These are phyloP conservation scores for Diversispora eburnea DNA, from an alignment of 192 early-diverging fungal species.

Conservation along the genomic window DNA sequence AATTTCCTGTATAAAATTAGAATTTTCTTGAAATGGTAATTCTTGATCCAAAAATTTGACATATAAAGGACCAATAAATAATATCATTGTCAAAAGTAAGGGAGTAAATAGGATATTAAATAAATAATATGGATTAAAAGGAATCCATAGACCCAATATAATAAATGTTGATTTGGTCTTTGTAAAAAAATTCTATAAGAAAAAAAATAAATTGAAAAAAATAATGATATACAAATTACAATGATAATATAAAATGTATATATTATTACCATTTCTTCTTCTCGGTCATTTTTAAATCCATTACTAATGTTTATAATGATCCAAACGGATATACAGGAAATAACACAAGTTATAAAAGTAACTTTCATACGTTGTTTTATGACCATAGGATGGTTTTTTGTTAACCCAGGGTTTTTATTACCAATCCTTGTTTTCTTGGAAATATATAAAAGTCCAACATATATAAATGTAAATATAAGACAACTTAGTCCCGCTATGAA, in stretches of 20 bases:
- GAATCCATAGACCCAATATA: constrained; percentile 38
- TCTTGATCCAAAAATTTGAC: constrained; percentile 39
- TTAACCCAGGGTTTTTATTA: constrained; percentile 2
- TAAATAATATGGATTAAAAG: constrained; percentile 24
- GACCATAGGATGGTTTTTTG: constrained; percentile 24
- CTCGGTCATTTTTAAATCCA: background rate
- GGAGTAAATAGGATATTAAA: constrained; percentile 32
- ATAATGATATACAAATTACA: background rate
- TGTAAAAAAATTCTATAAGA: constrained; percentile 7
- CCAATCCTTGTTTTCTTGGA: constrained; percentile 14
- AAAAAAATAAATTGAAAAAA: background rate
- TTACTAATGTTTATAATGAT: background rate
- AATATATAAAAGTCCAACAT: constrained; percentile 20
- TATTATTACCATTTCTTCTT: background rate
- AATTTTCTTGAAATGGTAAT: constrained; percentile 43
- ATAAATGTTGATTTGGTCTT: constrained; percentile 21
- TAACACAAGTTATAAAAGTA: background rate
- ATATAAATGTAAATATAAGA: constrained; percentile 14
- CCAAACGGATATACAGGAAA: constrained; percentile 19
- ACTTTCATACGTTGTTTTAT: constrained; percentile 14
- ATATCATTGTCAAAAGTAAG: constrained; percentile 37
- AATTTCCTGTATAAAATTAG: constrained; percentile 31
- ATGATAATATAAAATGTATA: background rate
- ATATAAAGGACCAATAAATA: constrained; percentile 60
- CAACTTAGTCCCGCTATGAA: background rate